These are phyloP conservation scores for Pseudomassariella vexata DNA, from an alignment of 2,329 filamentous ascomycete genomes.

Conservation along the genomic window DNA sequence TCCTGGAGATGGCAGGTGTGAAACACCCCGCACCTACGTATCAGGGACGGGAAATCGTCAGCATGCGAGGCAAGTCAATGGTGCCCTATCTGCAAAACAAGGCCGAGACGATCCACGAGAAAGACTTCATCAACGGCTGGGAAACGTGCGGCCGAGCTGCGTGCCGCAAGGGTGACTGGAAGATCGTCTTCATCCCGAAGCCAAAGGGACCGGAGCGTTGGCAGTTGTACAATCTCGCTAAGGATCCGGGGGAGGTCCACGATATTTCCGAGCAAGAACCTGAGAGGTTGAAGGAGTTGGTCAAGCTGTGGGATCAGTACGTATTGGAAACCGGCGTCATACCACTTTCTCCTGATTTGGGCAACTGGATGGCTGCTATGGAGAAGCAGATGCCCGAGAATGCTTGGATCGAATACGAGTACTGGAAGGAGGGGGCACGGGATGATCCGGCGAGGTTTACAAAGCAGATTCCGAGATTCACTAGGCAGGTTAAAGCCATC, in stretches of 20 bases:
- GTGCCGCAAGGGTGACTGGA: conserved; percentile 29
- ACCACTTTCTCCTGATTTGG: conserved; percentile 52
- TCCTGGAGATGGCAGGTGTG: conserved; percentile 40
- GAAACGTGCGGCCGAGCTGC: conserved; percentile 28
- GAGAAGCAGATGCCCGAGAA: conserved; percentile 62
- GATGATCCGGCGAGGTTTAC: conserved; percentile 40
- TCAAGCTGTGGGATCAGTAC: conserved; percentile 29
- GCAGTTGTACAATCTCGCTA: conserved; percentile 41
- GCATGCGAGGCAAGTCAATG: conserved; percentile 28
- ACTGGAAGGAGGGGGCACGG: conserved; percentile 42
- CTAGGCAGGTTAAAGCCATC: conserved; percentile 18
- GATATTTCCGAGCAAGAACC: conserved; percentile 28
- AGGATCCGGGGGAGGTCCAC: conserved; percentile 38
- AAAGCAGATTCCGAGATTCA: conserved; percentile 21
- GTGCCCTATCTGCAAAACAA: conserved; percentile 21
- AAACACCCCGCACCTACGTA: conserved; percentile 47
- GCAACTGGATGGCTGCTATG: conserved; percentile 52
- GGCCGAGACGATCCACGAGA: conserved; percentile 24
- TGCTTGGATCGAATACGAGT: conserved; percentile 61
- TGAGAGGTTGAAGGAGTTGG: conserved; percentile 22
- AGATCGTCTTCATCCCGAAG: conserved; percentile 40
- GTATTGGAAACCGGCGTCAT: conserved; percentile 52
- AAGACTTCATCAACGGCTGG: conserved; percentile 31
- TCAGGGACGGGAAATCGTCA: conserved; percentile 25
- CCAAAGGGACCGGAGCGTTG: conserved; percentile 42